Evolutionary conservation across 176 grass and related monocot genomes (phyloP), one percentile per base, ranked within the genome.

Genomic region (Hyparrhenia diplandra): DNA sequence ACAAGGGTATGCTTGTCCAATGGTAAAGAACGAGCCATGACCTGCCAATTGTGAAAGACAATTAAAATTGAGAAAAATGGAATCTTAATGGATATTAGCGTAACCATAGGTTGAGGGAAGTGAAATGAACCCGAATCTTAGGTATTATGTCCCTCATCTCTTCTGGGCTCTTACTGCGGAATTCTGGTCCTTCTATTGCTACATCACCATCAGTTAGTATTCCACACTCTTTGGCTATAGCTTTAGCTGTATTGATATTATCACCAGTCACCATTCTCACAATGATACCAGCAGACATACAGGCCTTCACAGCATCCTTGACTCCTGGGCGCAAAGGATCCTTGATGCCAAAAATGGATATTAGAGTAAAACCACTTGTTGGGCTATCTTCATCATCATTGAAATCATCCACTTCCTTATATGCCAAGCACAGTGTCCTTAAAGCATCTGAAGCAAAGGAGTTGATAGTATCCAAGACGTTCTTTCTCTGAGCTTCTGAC

Each of bases 191-290:
- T 85, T 98, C 95, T 85, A 98, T 93, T 54, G 95, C 90, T 79
- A 91, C 67, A 13, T 92, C 92, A 86, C 88, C 86, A 64, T 91
- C 90, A 7, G 86, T 93, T 47, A 98, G 80, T 80, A 98, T 93
- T 73, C 95, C 95, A 84, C 92, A 95, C 67, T 98, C 95, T 86
- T 87, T 92, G 67, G 95, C 95, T 69, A 98, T 98, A 89, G 95
- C 95, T 80, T 93, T 98, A 69, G 95, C 92, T 75, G 95, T 98
- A 83, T 95, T 88, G 25, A 98, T 98, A 72, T 98, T 98, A 73
- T 98, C 95, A 62, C 95, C 90, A 64, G 95, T 98, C 65, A 98
- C 90, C 95, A 98, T 98, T 91, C 92, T 90, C 57, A 98, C 95
- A 20, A 62, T 87, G 27, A 98, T 89, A 67, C 95, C 95, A 58